Base-by-base conservation (phyloP, 495 filamentous ascomycete genomes). In the Halenospora varia region DNA sequence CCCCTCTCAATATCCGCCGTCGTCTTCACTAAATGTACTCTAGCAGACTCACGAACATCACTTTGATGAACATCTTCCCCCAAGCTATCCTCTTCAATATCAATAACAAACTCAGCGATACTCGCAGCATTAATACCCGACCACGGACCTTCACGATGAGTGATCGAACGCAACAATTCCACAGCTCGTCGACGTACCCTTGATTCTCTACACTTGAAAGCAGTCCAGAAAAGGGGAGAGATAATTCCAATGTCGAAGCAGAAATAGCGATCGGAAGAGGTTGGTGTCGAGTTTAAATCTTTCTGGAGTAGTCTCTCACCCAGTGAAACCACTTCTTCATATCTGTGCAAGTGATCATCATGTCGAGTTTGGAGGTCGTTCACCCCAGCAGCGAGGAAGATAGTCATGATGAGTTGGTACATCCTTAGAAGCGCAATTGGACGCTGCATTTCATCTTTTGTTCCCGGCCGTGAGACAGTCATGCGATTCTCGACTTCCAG, bases 131-230 rank as follows among this genome's bases (percentile, higher is more conserved):
- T 25, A 1, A 26, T 48, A 25, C 53, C 26, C 2, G 76, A 68
- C 68, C 71, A 77, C 1, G 76, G 57, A 0, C 75, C 77, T 62
- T 80, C 77, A 59, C 73, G 73, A 9, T 72, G 62, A 1, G 63
- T 65, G 2, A 61, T 49, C 0, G 62, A 47, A 18, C 64, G 59
- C n/a, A 60, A 51, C n/a, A 60, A 41, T 13, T 47, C 45, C 3
- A 60, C 17, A 10, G 57, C 57, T 1, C 41, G 42, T 11, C 45
- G 18, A 29, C 57, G 57, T 10, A 50, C 17, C 8, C 15, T 11
- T n/a, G 50, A 19, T 10, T 54, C 3, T 11, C 49, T 35, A 23
- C 51, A 53, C 17, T 60, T 60, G 25, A 47, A 45, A 3, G 50
- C 41, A 20, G 41, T 39, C 24, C 18, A 60, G 51, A 49, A 60